Evolutionary conservation across 148 eudicot species (phyloP).

Genomic region (Diospyros lotus): DNA sequence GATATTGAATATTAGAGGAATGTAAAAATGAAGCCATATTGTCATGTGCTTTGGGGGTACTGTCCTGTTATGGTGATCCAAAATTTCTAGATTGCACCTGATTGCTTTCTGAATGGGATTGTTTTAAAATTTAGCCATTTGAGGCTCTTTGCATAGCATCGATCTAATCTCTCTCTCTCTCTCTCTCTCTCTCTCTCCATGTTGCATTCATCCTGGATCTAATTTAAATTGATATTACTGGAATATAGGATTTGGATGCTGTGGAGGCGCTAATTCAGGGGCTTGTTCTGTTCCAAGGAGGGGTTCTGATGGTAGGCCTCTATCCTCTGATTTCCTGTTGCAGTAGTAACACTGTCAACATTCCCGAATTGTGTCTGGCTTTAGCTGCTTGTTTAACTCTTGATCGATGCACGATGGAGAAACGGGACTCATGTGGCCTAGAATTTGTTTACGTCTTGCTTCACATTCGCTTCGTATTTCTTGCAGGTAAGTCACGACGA

Average conservation of each 20-base stretch:
- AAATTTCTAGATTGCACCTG: not conserved
- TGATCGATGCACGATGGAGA: too few species aligned
- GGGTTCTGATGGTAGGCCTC: constrained; percentile 83
- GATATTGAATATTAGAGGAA: constrained; percentile 2
- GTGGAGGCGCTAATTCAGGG: constrained; percentile 99
- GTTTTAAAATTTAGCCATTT: not conserved
- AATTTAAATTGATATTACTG: not conserved
- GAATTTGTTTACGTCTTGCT: too few species aligned
- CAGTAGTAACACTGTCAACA: not conserved
- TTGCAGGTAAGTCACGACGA: constrained; percentile 98
- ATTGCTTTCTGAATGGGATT: not conserved
- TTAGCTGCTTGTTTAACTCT: too few species aligned
- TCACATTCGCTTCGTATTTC: too few species aligned
- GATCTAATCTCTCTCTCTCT: not conserved
- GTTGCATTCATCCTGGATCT: too few species aligned
- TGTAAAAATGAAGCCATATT: not conserved
- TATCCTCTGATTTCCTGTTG: constrained; percentile 10
- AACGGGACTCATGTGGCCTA: too few species aligned
- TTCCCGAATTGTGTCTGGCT: too few species aligned
- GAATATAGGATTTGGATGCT: constrained; percentile 89
- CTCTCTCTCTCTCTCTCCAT: not conserved
- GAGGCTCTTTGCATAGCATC: not conserved
- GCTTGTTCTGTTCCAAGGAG: constrained; percentile 97
- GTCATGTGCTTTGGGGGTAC: not conserved
- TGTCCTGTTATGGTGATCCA: not conserved